Evolutionary conservation across 78 protist genomes (phyloP).

Genomic region (Planoprotostelium fungivorum): DNA sequence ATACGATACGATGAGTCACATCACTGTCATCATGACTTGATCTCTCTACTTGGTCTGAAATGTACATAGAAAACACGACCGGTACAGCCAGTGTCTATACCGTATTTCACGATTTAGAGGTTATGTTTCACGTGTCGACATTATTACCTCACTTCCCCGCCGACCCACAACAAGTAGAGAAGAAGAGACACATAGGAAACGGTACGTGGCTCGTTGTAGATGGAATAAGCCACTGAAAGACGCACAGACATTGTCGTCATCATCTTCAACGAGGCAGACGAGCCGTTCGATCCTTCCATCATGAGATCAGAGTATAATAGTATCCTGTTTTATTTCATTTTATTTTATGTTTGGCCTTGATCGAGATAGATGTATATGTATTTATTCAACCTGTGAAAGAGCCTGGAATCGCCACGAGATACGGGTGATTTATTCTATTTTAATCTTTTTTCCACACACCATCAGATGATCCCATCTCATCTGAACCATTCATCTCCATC

Average conservation of each 20-base stretch:
- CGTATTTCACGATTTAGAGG: not conserved
- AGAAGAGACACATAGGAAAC: slow-evolving; percentile 14
- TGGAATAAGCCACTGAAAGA: too few relatives aligned
- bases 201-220: slow-evolving; percentile 3
- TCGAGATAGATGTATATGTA: not conserved
- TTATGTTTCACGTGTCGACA: slow-evolving; percentile 17
- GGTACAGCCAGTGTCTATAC: slow-evolving; percentile 6
- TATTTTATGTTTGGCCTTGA: too few relatives aligned
- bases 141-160: slow-evolving; percentile 6
- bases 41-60: not conserved
- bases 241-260: not conserved
- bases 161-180: slow-evolving; percentile 13
- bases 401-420: not conserved
- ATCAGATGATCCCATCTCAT: too few relatives aligned
- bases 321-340: slow-evolving; percentile 8
- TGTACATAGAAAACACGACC: not conserved
- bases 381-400: not conserved
- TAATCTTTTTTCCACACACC: too few relatives aligned
- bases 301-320: slow-evolving; percentile 63
- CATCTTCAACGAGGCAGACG: slow-evolving; percentile 53
- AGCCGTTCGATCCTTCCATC: slow-evolving; percentile 35
- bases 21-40: too few relatives aligned
- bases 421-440: too few relatives aligned
- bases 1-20: not conserved
- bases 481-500: too few relatives aligned